A percentile compares a stretch with the other conserved stretches of the same genome.
phyloP scores from a whole-genome alignment of 2,329 filamentous ascomycete genomes.

The Cladosporium colombiae region DNA sequence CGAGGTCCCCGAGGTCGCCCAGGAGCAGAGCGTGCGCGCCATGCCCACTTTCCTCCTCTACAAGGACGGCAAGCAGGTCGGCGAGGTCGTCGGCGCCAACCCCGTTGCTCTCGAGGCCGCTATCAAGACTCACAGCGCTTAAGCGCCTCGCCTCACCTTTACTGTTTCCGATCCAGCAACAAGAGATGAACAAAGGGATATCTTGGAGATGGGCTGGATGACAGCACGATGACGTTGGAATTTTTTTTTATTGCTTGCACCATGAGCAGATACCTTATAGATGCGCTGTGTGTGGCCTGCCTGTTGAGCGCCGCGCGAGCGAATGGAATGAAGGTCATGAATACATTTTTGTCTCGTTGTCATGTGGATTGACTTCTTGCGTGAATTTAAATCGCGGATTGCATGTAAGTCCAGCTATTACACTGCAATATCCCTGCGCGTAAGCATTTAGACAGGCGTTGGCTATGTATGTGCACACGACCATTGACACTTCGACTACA shows the following conservation, averaged over 20 bases:
- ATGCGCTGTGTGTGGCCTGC: not conserved
- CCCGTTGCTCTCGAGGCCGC: conserved; percentile 63
- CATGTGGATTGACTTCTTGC: not conserved
- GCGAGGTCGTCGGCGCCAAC: conserved; percentile 78
- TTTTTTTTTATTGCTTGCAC: not conserved
- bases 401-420: not conserved
- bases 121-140: conserved; percentile 41
- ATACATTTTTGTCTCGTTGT: not conserved
- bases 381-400: no score
- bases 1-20: conserved; percentile 70
- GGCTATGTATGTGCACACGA: not conserved
- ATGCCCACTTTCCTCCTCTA: conserved; percentile 93
- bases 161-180: not conserved
- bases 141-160: not conserved
- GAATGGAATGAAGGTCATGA: not conserved
- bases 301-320: not conserved
- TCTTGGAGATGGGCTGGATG: not conserved
- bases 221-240: not conserved
- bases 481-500: not conserved
- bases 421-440: not conserved
- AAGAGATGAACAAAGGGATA: not conserved
- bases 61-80: conserved; percentile 72
- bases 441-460: not conserved
- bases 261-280: conserved; percentile 1
- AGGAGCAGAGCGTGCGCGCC: conserved; percentile 77